phyloP scores from a whole-genome alignment of 106 monocot genomes.

The Dendrobium chrysotoxum region DNA sequence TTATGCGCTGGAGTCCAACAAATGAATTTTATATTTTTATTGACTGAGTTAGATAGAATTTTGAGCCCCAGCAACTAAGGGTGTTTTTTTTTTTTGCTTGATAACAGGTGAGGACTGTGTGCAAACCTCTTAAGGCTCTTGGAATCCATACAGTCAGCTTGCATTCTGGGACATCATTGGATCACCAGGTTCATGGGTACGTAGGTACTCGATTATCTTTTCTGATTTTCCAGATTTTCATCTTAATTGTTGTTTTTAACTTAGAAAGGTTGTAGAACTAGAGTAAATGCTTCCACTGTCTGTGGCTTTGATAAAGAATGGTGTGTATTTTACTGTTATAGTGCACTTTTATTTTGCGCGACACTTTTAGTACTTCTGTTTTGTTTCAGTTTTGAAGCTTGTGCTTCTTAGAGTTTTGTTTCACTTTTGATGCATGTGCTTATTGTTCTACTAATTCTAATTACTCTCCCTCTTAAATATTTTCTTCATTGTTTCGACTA shows the following conservation, averaged over 20 bases:
- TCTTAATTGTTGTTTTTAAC: neutral
- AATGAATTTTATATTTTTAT: neutral
- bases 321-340: too few relatives aligned
- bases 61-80: neutral
- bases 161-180: conserved; percentile 63
- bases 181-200: conserved; percentile 77
- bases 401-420: too few relatives aligned
- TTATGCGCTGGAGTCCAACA: neutral
- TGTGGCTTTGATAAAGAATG: neutral
- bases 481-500: too few relatives aligned
- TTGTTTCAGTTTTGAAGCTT: too few relatives aligned
- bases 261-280: neutral
- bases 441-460: too few relatives aligned
- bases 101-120: conserved; percentile 55
- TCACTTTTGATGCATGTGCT: too few relatives aligned
- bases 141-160: conserved; percentile 89
- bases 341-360: too few relatives aligned
- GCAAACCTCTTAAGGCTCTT: conserved; percentile 77
- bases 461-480: too few relatives aligned
- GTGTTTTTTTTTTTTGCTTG: neutral
- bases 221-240: neutral
- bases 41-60: neutral
- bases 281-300: neutral
- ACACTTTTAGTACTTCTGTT: too few relatives aligned
- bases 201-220: conserved; percentile 1